Evolutionary conservation across 129 eudicot species (phyloP).

Genomic region (Chrysanthemum lavandulifolium): DNA sequence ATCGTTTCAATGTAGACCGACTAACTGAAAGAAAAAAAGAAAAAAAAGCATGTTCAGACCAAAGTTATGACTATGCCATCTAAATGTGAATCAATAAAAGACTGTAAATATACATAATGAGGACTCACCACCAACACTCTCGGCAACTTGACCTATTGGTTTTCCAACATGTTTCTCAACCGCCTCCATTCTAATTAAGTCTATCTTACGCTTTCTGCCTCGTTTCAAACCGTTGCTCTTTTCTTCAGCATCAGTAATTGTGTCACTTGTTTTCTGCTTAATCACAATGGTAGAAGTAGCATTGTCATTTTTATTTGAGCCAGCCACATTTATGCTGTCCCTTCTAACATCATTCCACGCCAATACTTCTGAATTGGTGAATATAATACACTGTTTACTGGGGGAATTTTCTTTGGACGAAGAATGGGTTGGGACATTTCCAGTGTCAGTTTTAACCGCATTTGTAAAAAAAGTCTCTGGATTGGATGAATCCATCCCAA

Average conservation of each 20-base stretch:
- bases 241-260: constrained; percentile 2
- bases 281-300: constrained; percentile 1
- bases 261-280: background rate
- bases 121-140: constrained; percentile 6
- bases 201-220: constrained; percentile 4
- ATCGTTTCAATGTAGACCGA: constrained; percentile 17
- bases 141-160: constrained; percentile 11
- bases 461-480: too few relatives aligned
- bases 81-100: background rate
- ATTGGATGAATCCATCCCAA: too few relatives aligned
- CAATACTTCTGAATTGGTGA: too few relatives aligned
- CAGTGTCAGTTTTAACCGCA: background rate
- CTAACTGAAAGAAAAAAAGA: constrained; percentile 14
- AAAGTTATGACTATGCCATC: background rate
- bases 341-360: background rate
- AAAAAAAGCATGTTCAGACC: background rate
- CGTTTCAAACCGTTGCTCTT: background rate
- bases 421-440: too few relatives aligned
- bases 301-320: background rate
- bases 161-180: constrained; percentile 9
- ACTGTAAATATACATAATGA: background rate
- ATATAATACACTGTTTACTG: background rate
- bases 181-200: background rate
- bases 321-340: background rate
- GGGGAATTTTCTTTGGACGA: too few relatives aligned